Base-by-base conservation (phyloP, 1,284 basidiomycete genomes). In the Dichomitus squalens region DNA sequence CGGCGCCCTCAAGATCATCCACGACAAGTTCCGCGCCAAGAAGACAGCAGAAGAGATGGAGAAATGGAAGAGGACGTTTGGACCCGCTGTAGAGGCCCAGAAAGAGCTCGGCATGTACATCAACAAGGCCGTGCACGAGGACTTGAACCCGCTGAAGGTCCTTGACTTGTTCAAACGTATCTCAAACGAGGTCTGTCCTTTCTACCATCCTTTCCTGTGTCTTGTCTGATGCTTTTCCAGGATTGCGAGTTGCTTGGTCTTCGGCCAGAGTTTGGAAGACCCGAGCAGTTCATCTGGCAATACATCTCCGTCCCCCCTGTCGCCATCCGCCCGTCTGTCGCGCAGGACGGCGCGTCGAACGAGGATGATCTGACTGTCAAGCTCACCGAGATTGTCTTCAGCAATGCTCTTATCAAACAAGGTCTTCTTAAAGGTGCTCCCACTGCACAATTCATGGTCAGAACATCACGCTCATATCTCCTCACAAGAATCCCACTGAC, bases 321-420 rank as follows among this genome's bases (percentile, higher is more conserved):
- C 38, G 97, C 94, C 71, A 99, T 99, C 58, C 88, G 97, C 43
- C 97, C 97, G 0, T 98, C 95, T 5, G 97, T 99, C 1, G 91
- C 93, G 0, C 97, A 99, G 72, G 97, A 99, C 68, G 94, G 92
- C 12, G 95, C 95, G 16, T 96, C 93, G 29, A 99, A 98, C 70
- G 97, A 99, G 76, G 97, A 99, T 68, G 97, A 99, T 72, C 80
- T 99, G 35, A 99, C 97, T 0, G 94, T 97, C 64, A 99, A 99
- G 71, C 84, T 99, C 14, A 93, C 94, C 5, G 97, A 99, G 73
- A 99, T 99, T 59, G 93, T 98, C 21, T 96, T 96, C 71, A 92
- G 90, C 53, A 99, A 98, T 68, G 90, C 91, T 21, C 82, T 98
- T 31, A 95, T 99, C 71, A 94, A 95, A 73, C 88, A 94, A 64